Evolutionary conservation across 805 yeast species (phyloP).

Genomic region (Yamadazyma scolyti): DNA sequence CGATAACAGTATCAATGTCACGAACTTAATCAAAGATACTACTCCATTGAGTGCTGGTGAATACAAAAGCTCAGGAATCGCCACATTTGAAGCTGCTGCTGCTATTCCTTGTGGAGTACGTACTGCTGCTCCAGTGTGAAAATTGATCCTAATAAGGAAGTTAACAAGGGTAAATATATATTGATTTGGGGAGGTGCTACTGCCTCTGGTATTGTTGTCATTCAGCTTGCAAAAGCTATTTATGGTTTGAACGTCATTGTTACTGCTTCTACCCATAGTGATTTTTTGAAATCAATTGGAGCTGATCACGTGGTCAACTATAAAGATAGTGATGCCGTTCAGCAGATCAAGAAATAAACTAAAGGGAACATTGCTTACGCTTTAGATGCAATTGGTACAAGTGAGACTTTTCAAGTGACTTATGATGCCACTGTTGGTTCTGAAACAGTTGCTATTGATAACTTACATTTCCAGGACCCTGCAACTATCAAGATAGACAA

Average conservation of each 20-base stretch:
- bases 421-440: conserved; percentile 15
- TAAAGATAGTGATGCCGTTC: conserved; percentile 18
- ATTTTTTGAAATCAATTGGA: conserved; percentile 21
- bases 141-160: conserved; percentile 8
- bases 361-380: conserved; percentile 13
- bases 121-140: conserved; percentile 14
- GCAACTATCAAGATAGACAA: no score
- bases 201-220: conserved; percentile 28
- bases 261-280: conserved; percentile 23
- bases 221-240: conserved; percentile 27
- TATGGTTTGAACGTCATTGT: conserved; percentile 28
- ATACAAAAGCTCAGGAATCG: conserved; percentile 4
- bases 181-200: conserved; percentile 38
- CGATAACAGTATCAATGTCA: conserved; percentile 15
- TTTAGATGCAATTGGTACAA: conserved; percentile 25
- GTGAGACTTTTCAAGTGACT: conserved; percentile 13
- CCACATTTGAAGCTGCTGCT: conserved; percentile 18
- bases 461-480: conserved; percentile 1
- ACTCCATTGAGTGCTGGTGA: conserved; percentile 9
- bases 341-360: conserved; percentile 17
- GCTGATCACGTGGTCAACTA: conserved; percentile 30
- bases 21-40: conserved; percentile 2
- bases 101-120: conserved; percentile 12
- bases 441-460: conserved; percentile 9
- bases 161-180: conserved; percentile 11